Evolutionary conservation across 73 alveolate species (phyloP).

Genomic region (Breviolum minutum): DNA sequence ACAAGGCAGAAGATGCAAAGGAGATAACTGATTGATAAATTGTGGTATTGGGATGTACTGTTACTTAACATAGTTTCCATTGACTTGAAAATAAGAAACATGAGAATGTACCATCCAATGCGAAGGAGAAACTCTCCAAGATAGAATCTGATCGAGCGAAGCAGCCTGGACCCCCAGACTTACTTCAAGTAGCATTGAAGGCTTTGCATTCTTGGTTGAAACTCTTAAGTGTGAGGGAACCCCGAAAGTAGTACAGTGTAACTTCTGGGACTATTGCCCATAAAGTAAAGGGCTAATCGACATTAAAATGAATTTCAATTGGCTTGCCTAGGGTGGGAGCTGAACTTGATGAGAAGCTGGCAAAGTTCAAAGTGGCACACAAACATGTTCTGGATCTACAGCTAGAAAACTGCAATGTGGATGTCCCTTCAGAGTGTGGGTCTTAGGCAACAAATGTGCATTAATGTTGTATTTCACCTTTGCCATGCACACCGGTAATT

Average conservation of each 20-base stretch:
- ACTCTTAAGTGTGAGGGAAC: no score
- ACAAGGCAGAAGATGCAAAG: conserved; percentile 4
- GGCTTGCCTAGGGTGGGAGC: neutral
- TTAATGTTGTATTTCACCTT: neutral
- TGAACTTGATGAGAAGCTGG: neutral
- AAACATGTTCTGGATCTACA: neutral
- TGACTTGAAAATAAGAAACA: no score
- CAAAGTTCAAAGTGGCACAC: neutral
- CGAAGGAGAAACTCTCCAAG: neutral
- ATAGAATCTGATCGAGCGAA: neutral
- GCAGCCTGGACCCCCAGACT: neutral
- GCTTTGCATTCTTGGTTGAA: no score
- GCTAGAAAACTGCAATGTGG: neutral
- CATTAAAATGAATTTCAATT: neutral
- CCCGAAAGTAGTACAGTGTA: no score
- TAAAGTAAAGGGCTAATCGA: no score
- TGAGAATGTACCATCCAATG: no score
- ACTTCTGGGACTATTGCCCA: no score
- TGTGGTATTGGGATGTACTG: no score
- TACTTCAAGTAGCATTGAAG: no score
- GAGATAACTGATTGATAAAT: no score
- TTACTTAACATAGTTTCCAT: no score
- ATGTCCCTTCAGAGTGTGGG: neutral
- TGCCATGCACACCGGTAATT: neutral
- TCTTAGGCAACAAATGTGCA: neutral